These are phyloP conservation scores for Nakazawaea pomicola DNA, from an alignment of 805 yeast species.

Conservation along the genomic window DNA sequence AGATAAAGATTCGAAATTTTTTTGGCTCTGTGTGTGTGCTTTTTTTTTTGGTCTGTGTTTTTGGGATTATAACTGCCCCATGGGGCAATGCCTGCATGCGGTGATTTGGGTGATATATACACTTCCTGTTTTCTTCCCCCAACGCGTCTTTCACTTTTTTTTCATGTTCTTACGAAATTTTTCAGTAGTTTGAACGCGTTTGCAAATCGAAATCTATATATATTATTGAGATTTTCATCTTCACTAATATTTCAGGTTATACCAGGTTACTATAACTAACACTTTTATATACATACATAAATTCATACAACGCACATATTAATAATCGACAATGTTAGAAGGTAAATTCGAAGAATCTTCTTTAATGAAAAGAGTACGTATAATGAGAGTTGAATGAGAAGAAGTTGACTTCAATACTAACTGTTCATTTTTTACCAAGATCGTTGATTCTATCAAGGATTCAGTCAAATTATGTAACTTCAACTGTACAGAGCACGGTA, in stretches of 20 bases:
- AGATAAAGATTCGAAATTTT: too few species aligned
- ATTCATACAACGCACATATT: background rate
- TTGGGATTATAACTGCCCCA: background rate
- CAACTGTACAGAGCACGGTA: conserved; percentile 93
- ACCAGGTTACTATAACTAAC: too few species aligned
- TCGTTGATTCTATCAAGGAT: conserved; percentile 91
- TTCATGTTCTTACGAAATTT: background rate
- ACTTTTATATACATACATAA: too few species aligned
- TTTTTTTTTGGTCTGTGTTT: background rate
- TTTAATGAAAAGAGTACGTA: conserved; percentile 68
- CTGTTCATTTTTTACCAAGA: conserved; percentile 25
- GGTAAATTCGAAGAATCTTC: conserved; percentile 94
- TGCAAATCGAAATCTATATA: too few species aligned
- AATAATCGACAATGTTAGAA: conserved; percentile 67
- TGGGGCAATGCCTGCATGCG: background rate
- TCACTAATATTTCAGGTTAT: too few species aligned
- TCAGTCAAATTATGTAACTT: conserved; percentile 93
- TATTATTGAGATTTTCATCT: too few species aligned
- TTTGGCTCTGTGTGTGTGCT: background rate
- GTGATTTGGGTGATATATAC: background rate
- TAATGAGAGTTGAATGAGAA: too few species aligned
- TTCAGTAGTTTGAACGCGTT: background rate
- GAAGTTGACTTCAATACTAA: too few species aligned
- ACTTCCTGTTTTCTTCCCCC: background rate
- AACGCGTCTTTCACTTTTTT: background rate